Evolutionary conservation across 805 yeast genomes (phyloP).

Genomic region (Myxozyma neotropica): DNA sequence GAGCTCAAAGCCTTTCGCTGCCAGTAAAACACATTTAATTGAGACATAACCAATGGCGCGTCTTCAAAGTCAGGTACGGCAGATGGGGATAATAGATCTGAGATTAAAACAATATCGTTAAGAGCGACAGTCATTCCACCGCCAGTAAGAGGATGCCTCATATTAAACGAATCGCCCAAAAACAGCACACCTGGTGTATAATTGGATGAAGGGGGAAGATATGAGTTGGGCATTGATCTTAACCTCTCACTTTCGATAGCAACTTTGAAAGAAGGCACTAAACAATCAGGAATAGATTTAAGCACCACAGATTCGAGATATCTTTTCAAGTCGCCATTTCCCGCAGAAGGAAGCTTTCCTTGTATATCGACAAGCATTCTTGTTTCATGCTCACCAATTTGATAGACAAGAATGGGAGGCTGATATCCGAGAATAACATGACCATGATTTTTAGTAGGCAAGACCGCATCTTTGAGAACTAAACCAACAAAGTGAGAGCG

Average conservation of each 20-base stretch:
- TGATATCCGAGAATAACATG: slow-evolving; percentile 87
- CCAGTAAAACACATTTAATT: slow-evolving; percentile 67
- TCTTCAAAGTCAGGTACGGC: slow-evolving; percentile 59
- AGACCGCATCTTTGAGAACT: slow-evolving; percentile 68
- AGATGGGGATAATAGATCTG: slow-evolving; percentile 61
- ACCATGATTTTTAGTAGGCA: slow-evolving; percentile 78
- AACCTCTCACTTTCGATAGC: slow-evolving; percentile 65
- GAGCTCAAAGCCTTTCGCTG: slow-evolving; percentile 78
- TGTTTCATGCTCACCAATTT: slow-evolving; percentile 78
- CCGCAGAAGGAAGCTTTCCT: slow-evolving; percentile 67
- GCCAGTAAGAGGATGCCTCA: slow-evolving; percentile 98
- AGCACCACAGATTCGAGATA: slow-evolving; percentile 65
- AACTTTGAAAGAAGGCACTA: slow-evolving; percentile 65
- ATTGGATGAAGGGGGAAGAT: slow-evolving; percentile 72
- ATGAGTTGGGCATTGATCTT: slow-evolving; percentile 93
- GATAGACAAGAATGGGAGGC: slow-evolving; percentile 87
- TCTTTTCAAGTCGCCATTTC: slow-evolving; percentile 56
- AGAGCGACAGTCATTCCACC: slow-evolving; percentile 99
- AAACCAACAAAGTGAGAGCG: slow-evolving; percentile 89
- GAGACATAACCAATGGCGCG: slow-evolving; percentile 57
- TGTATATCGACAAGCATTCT: slow-evolving; percentile 88
- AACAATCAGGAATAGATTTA: slow-evolving; percentile 65
- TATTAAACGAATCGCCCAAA: slow-evolving; percentile 91
- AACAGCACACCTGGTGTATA: slow-evolving; percentile 73
- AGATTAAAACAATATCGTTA: slow-evolving; percentile 74